Evolutionary conservation across 2,329 filamentous ascomycete genomes (phyloP).

Genomic region (Geosmithia morbida): DNA sequence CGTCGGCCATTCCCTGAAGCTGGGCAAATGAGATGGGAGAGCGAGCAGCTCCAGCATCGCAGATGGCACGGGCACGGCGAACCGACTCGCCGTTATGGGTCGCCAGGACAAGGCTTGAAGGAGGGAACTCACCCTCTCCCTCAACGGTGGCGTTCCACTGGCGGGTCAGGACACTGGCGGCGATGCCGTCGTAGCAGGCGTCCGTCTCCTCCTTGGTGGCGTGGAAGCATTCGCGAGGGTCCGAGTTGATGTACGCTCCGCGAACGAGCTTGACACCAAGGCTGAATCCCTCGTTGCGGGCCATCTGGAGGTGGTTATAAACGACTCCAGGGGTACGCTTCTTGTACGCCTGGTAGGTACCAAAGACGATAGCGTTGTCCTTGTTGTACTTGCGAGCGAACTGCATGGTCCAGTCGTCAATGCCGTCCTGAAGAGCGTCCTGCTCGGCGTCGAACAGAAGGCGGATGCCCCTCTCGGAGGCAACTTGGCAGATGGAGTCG

Average conservation of each 20-base stretch:
- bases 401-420: constrained; percentile 66
- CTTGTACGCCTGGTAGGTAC: constrained; percentile 67
- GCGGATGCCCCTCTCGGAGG: constrained; percentile 51
- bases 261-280: constrained; percentile 64
- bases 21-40: constrained; percentile 40
- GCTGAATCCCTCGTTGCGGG: constrained; percentile 44
- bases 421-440: constrained; percentile 60
- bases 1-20: constrained; percentile 91
- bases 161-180: constrained; percentile 50
- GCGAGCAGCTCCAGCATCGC: constrained; percentile 26
- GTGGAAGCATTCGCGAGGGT: constrained; percentile 56
- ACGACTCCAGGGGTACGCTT: constrained; percentile 46
- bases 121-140: constrained; percentile 33
- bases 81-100: constrained; percentile 73
- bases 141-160: constrained; percentile 21
- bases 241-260: constrained; percentile 58
- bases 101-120: constrained; percentile 55
- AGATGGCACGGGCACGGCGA: constrained; percentile 34
- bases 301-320: constrained; percentile 42
- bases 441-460: constrained; percentile 84
- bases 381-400: constrained; percentile 68
- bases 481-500: constrained; percentile 59
- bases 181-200: constrained; percentile 55
- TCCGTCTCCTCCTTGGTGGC: constrained; percentile 61
- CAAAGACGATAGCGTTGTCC: constrained; percentile 56